Percentiles rank a stretch among this genome's conserved stretches.
Evolutionary conservation across 2,329 filamentous ascomycete genomes (phyloP).

Genomic region (Fusarium temperatum): DNA sequence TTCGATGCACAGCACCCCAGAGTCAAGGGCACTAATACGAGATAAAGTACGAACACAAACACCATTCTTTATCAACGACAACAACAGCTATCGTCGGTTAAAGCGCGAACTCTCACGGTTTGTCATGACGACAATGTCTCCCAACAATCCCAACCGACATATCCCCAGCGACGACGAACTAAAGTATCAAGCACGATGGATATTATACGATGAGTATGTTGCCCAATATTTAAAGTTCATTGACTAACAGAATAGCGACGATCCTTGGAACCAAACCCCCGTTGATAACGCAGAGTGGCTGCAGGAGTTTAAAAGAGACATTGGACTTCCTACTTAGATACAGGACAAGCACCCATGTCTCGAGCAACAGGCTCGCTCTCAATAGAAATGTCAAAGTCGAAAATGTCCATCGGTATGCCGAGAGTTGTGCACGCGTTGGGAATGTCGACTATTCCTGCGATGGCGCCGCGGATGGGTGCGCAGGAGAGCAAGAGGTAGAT

Average conservation of each 20-base stretch:
- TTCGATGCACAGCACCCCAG: neutral
- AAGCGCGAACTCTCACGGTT: conserved; percentile 27
- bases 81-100: conserved; percentile 29
- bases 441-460: conserved; percentile 90
- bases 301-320: conserved; percentile 33
- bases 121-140: conserved; percentile 31
- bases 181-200: conserved; percentile 32
- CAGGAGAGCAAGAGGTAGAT: conserved; percentile 86
- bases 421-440: conserved; percentile 92
- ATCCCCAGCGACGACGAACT: conserved; percentile 29
- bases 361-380: conserved; percentile 53
- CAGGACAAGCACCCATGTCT: conserved; percentile 41
- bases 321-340: conserved; percentile 29
- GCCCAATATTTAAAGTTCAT: fast-evolving
- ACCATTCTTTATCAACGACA: conserved; percentile 34
- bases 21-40: neutral
- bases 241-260: conserved; percentile 19
- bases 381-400: conserved; percentile 91
- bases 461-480: conserved; percentile 86
- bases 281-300: conserved; percentile 37
- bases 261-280: conserved; percentile 37
- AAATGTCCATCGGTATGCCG: conserved; percentile 91
- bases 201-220: conserved; percentile 33
- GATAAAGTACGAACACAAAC: conserved; percentile 28
- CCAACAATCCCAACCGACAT: conserved; percentile 32